A percentile compares a stretch with the other conserved stretches of the same genome.
phyloP scores from a whole-genome alignment of 768 basidiomycete species.

The Naematelia encephala region DNA sequence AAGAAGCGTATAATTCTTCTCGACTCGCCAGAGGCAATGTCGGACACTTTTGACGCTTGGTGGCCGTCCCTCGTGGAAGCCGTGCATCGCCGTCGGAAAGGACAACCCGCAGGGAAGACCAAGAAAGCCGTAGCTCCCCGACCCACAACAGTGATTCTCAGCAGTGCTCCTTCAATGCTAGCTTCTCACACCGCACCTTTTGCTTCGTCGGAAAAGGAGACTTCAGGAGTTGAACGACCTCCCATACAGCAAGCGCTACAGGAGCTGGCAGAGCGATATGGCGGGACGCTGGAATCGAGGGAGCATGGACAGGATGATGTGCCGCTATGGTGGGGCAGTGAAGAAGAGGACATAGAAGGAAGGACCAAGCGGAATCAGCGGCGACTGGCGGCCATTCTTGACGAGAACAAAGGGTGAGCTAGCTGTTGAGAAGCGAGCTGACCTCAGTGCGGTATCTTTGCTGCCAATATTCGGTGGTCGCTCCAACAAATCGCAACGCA shows the following conservation, averaged over 20 bases:
- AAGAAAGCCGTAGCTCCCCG: constrained; percentile 25
- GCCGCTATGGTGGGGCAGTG: constrained; percentile 30
- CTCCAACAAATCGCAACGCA: neutral
- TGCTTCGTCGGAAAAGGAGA: constrained; percentile 14
- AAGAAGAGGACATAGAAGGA: constrained; percentile 25
- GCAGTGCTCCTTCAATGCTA: constrained; percentile 74
- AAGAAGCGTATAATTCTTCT: constrained; percentile 68
- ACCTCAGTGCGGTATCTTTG: neutral
- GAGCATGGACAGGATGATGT: constrained; percentile 3
- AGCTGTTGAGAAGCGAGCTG: neutral
- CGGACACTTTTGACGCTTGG: constrained; percentile 70
- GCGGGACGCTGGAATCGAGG: constrained; percentile 1
- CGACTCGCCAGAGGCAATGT: constrained; percentile 74
- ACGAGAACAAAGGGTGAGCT: constrained; percentile 14
- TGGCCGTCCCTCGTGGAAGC: constrained; percentile 74
- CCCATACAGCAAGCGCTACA: constrained; percentile 3
- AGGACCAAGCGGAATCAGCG: constrained; percentile 17
- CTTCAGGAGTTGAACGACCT: neutral
- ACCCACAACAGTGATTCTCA: constrained; percentile 80
- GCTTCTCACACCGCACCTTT: constrained; percentile 50
- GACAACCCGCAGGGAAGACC: constrained; percentile 7
- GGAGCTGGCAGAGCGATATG: constrained; percentile 5
- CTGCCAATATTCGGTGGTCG: constrained; percentile 19
- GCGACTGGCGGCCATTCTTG: constrained; percentile 13
- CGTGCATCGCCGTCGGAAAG: constrained; percentile 68